Base-by-base conservation (phyloP, 768 basidiomycete genomes). In the Exidia glandulosa region DNA sequence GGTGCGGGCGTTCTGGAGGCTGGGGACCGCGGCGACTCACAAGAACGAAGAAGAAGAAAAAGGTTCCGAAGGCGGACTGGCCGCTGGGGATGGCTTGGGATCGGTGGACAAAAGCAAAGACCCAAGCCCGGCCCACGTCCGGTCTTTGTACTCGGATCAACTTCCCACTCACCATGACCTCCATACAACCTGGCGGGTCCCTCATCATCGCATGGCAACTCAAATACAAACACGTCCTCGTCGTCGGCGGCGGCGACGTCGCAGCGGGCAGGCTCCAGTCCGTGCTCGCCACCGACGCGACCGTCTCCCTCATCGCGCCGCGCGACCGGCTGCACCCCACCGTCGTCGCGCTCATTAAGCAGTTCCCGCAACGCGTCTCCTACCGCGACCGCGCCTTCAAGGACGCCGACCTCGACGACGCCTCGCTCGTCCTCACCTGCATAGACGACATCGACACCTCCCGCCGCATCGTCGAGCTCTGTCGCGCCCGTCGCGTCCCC, bases 151-250 rank as follows among this genome's bases (percentile, higher is more conserved):
- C 16, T 23, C 41, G 23, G 41, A 45, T 23, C 41, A 45, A 23
- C 23, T 45, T 45, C 41, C 41, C 31, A 32, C 34, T 31, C 31
- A 41, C 32, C 37, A 41, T 3, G 19, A 33, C 14, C 47, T 33
- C 30, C 27, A 27, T 30, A 50, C 31, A 52, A 19, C 59, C 60
- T 14, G 85, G 87, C 13, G 85, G 84, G 6, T 94, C 94, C 1
- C 81, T 97, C 50, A 81, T 97, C 41, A 76, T 97, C 63, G 95
- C 96, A 34, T 96, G 91, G 88, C 94, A 95, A 71, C 87, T 98
- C 70, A 84, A 82, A 60, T 75, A 79, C 65, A 92, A 89, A 65
- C 79, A 76, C 23, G 91, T 96, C 52, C 86, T 98, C 68, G 82
- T 98, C 66, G 83, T 98, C 64, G 96, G 96, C 47, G 96, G 95